Evolutionary conservation across 768 basidiomycete genomes (phyloP), one percentile per base, ranked within the genome.

Genomic region (Ramaria sp.): DNA sequence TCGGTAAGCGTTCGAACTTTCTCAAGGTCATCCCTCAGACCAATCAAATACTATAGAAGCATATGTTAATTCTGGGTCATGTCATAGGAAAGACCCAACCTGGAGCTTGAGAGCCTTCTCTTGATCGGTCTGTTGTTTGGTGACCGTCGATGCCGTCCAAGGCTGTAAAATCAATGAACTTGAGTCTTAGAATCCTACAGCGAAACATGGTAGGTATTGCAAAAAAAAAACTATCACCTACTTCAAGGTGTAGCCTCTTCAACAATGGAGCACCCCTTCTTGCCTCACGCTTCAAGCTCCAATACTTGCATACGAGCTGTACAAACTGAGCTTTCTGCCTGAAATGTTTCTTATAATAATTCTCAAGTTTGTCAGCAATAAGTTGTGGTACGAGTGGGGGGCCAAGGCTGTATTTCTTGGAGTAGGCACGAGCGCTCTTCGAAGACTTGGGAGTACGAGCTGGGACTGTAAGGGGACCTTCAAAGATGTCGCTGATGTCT

Each of bases 281-380:
- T 1, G 82, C 90, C 65, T 98, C 95, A 3, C 96, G 74, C 70
- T 99, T 98, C 67, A 99, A 66, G 68, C 96, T 97, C 96, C 96
- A 99, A 63, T 97, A 99, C 63, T 82, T 79, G 62, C 88, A 94
- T 30, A 93, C 73, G 62, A 81, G 67, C 47, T 81, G 76, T 12
- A 98, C 69, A 53, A 94, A 88, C 43, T 88, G 84, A 3, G 69
- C 61, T 63, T 87, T 90, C 66, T 88, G 91, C 58, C 85, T 72
- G 3, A 96, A 70, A 30, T 66, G 73, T 60, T 81, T 82, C 36
- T 66, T 65, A 36, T 88, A 81, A 61, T 98, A 97, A 50, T 78
- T 73, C 22, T 82, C 57, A 50, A 99, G 83, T 8, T 83, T 79
- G 5, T 85, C 76, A n/a, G 90, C 79, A 54, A 97, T 85, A 62